phyloP scores from a whole-genome alignment of 768 basidiomycete genomes.

The Nidula microcarpa region DNA sequence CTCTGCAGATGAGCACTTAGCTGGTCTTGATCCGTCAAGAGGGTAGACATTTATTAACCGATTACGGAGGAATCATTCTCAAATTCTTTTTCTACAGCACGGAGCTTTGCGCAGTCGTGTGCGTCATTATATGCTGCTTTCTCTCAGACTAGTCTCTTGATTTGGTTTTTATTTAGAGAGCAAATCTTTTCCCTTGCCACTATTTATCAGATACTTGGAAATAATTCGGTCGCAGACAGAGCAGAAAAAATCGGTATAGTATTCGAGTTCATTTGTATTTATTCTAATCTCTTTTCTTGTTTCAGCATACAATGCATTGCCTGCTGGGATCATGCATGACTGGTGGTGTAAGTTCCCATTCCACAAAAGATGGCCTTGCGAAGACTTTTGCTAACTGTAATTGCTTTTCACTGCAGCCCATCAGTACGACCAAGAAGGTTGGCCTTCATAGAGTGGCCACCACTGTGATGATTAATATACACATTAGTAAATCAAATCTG shows the following conservation, averaged over 20 bases:
- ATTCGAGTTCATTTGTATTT: too few species aligned
- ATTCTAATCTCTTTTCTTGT: neutral
- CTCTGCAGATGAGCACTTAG: conserved; percentile 37
- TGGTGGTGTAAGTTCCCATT: conserved; percentile 26
- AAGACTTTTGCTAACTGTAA: neutral
- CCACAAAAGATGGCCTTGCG: neutral
- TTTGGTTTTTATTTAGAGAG: conserved; percentile 21
- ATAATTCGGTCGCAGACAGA: conserved; percentile 38
- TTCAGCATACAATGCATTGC: conserved; percentile 36
- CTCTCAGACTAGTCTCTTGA: neutral
- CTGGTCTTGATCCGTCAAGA: conserved; percentile 37
- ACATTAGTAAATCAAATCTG: conserved; percentile 36
- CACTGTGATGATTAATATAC: too few species aligned
- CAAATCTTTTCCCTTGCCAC: conserved; percentile 40
- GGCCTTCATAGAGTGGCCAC: too few species aligned
- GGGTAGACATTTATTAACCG: conserved; percentile 19
- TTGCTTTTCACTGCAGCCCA: conserved; percentile 20
- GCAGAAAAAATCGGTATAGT: conserved; percentile 31
- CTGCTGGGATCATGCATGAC: conserved; percentile 33
- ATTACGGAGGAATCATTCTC: neutral
- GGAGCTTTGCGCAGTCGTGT: conserved; percentile 40
- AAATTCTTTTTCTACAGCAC: conserved; percentile 14
- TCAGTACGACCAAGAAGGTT: conserved; percentile 41
- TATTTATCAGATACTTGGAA: conserved; percentile 37
- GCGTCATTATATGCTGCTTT: conserved; percentile 2